Evolutionary conservation across 148 eudicot species (phyloP), one percentile per base, ranked within the genome.

Genomic region (Nyssa sinensis): DNA sequence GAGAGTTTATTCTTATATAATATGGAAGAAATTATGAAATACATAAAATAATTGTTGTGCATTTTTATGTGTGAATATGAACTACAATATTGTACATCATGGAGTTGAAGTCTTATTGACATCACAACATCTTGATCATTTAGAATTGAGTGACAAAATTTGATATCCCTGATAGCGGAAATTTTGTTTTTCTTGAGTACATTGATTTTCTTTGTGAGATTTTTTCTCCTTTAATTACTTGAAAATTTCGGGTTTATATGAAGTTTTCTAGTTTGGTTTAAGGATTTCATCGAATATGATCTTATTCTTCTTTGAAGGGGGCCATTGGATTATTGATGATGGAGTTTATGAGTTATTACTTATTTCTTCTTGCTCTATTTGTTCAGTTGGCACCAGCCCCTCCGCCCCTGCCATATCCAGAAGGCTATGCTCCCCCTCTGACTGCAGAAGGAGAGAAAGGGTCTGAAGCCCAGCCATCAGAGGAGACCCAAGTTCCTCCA

Each of bases 341-440:
- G 27, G 61, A 59, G 55, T 11, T 32, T 72, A n/a, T 16, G 5
- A n/a, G 33, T 47, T n/a, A 60, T n/a, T 49, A 21, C 44, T 35
- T 51, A 24, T 27, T 61, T 17, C 59, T 13, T 49, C 5, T 64
- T 3, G 61, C 64, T 32, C 14, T 80, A 55, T 51, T 28, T 79
- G 49, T 79, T 74, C 90, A 94, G 98, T 82, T 94, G 60, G 91
- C 87, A 51, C 87, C 97, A 5, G 90, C 94, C 13, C 97, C 98
- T 64, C 91, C 88, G 34, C 98, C 98, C 2, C 97, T 95, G 25
- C 90, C 95, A 24, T 94, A 91, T 72, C 98, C 98, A 5, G 98
- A 94, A 70, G 98, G 98, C 66, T 94, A 94, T 76, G 75, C 80
- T 32, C 97, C 97, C 13, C 86, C 90, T 35, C 82, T 81, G 37